These are phyloP conservation scores for Cymodocea nodosa DNA, from an alignment of 116 monocot species.

Conservation along the genomic window DNA sequence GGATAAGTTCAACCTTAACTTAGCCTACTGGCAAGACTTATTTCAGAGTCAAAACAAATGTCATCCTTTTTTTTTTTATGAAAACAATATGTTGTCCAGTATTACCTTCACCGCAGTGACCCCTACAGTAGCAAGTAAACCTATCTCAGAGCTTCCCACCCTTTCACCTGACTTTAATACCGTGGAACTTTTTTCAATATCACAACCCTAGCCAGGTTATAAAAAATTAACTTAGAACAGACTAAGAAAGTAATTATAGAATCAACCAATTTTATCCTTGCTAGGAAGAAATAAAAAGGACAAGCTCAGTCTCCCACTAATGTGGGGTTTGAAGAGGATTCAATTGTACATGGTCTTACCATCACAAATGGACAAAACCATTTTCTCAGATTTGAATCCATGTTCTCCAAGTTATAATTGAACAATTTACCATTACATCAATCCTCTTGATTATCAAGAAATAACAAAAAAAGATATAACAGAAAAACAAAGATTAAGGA, in stretches of 20 bases:
- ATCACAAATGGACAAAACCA: no score
- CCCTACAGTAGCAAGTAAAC: conserved; percentile 86
- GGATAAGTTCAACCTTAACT: conserved; percentile 9
- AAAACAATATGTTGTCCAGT: neutral
- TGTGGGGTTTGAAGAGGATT: no score
- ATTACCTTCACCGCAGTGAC: conserved; percentile 80
- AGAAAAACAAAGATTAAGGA: neutral
- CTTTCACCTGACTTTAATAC: conserved; percentile 67
- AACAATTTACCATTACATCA: no score
- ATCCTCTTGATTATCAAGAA: neutral
- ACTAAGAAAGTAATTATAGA: neutral
- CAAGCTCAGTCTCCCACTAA: no score
- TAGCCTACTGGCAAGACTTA: neutral
- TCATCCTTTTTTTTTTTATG: no score
- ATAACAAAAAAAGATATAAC: no score
- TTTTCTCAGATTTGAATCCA: no score
- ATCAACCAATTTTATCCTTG: no score
- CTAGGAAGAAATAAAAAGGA: no score
- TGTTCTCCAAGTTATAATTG: no score
- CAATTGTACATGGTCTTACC: neutral
- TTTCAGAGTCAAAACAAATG: neutral
- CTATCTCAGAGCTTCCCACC: conserved; percentile 67
- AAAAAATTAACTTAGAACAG: neutral
- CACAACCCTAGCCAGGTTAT: conserved; percentile 47
- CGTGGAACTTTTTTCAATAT: conserved; percentile 66